Conservation (phyloP, 148 eudicot species). For the Chenopodium berlandieri region DNA sequence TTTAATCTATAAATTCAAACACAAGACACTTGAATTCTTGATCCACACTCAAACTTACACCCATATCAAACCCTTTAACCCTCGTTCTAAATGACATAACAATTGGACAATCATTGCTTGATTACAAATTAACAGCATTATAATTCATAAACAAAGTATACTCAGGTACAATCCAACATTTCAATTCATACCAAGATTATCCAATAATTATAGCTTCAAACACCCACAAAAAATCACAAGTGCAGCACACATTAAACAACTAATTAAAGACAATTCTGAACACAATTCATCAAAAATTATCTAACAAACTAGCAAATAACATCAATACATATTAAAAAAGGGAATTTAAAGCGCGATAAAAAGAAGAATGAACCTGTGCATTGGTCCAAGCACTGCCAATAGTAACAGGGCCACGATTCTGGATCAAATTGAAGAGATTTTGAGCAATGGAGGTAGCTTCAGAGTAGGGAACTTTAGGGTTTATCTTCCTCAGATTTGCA, state of each 20-base stretch:
- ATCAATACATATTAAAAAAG: too few species aligned
- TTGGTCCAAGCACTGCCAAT: slow-evolving; percentile 27
- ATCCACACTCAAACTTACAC: background rate
- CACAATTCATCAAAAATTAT: background rate
- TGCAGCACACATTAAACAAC: too few species aligned
- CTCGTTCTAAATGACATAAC: background rate
- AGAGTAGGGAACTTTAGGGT: slow-evolving; percentile 38
- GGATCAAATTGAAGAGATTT: slow-evolving; percentile 26
- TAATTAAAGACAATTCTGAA: background rate
- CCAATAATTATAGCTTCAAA: background rate
- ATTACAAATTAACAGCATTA: background rate
- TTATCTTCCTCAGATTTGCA: slow-evolving; percentile 31
- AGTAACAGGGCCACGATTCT: slow-evolving; percentile 31
- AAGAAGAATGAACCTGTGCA: slow-evolving; percentile 21
- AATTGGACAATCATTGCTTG: background rate
- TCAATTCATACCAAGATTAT: background rate
- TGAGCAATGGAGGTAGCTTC: slow-evolving; percentile 38
- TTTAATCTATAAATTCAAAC: background rate
- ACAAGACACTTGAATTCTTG: background rate
- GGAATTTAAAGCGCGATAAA: too few species aligned
- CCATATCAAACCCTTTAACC: background rate
- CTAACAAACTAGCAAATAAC: too few species aligned
- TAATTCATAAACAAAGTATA: background rate
- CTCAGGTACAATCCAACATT: background rate
- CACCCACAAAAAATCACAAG: background rate